Evolutionary conservation across 768 basidiomycete species (phyloP).

Genomic region (button mushroom (Agaricus bisporus)): DNA sequence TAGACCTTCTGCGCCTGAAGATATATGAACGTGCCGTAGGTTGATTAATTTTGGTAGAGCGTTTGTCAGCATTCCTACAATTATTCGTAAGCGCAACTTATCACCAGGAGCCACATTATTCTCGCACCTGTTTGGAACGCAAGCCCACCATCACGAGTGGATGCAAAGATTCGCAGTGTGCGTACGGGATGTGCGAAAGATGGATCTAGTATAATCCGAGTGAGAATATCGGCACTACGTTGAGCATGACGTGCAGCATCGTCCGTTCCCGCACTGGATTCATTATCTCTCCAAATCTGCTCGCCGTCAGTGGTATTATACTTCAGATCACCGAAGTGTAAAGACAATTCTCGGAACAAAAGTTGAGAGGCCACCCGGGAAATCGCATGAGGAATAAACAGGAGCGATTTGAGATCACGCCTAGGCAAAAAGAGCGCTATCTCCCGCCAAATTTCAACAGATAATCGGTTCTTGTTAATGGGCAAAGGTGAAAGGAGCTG

Average conservation of each 20-base stretch:
- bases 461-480: slow-evolving; percentile 45
- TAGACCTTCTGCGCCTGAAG: slow-evolving; percentile 50
- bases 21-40: slow-evolving; percentile 54
- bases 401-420: slow-evolving; percentile 57
- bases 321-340: slow-evolving; percentile 46
- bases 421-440: slow-evolving; percentile 57
- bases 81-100: neutral
- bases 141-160: slow-evolving; percentile 37
- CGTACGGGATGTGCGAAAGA: slow-evolving; percentile 52
- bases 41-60: slow-evolving; percentile 58
- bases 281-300: slow-evolving; percentile 11
- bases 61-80: slow-evolving; percentile 60
- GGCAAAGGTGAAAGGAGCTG: slow-evolving; percentile 33
- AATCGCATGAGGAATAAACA: slow-evolving; percentile 59
- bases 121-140: slow-evolving; percentile 59
- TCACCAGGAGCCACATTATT: neutral
- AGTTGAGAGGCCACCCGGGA: slow-evolving; percentile 66
- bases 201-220: slow-evolving; percentile 54
- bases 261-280: slow-evolving; percentile 17
- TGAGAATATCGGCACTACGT: slow-evolving; percentile 66
- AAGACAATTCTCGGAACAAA: slow-evolving; percentile 56
- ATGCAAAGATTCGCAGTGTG: slow-evolving; percentile 54
- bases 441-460: slow-evolving; percentile 67
- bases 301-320: slow-evolving; percentile 15
- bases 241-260: slow-evolving; percentile 50